These are phyloP conservation scores for Daldinia sp. DNA, from an alignment of 2,329 filamentous ascomycete species.

Conservation along the genomic window DNA sequence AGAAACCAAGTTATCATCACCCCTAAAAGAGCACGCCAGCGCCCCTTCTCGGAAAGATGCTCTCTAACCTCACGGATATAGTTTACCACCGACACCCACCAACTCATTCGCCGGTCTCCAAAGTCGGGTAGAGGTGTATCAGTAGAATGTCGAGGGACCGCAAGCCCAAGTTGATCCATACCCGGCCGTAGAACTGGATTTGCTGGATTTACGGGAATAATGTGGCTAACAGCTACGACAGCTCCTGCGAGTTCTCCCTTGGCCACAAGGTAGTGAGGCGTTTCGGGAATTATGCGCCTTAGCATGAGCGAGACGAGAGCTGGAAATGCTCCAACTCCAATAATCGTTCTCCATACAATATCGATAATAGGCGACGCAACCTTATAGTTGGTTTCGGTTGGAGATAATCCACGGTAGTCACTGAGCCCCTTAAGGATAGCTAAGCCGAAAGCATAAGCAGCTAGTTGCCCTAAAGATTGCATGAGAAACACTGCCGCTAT, in stretches of 20 bases:
- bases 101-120: background rate
- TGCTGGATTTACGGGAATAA: slow-evolving; percentile 29
- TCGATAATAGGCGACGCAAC: slow-evolving; percentile 48
- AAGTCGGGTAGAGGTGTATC: slow-evolving; percentile 3
- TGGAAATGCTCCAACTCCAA: slow-evolving; percentile 57
- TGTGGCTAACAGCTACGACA: slow-evolving; percentile 33
- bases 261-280: slow-evolving; percentile 51
- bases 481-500: slow-evolving; percentile 73
- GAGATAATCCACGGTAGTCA: slow-evolving; percentile 9
- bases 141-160: background rate
- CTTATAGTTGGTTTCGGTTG: slow-evolving; percentile 12
- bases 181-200: slow-evolving; percentile 15
- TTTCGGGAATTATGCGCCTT: slow-evolving; percentile 58
- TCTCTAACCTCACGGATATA: slow-evolving; percentile 27
- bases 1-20: slow-evolving; percentile 55
- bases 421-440: slow-evolving; percentile 34
- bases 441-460: slow-evolving; percentile 68
- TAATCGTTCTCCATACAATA: slow-evolving; percentile 57
- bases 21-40: slow-evolving; percentile 41
- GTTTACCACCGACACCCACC: slow-evolving; percentile 2
- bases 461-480: slow-evolving; percentile 72
- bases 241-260: slow-evolving; percentile 40
- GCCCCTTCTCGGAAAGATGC: slow-evolving; percentile 40
- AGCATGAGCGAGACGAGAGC: slow-evolving; percentile 56
- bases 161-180: slow-evolving; percentile 3